Evolutionary conservation across 257 asterid species (phyloP), one percentile per base, ranked within the genome.

Genomic region (Ocimum tenuiflorum): DNA sequence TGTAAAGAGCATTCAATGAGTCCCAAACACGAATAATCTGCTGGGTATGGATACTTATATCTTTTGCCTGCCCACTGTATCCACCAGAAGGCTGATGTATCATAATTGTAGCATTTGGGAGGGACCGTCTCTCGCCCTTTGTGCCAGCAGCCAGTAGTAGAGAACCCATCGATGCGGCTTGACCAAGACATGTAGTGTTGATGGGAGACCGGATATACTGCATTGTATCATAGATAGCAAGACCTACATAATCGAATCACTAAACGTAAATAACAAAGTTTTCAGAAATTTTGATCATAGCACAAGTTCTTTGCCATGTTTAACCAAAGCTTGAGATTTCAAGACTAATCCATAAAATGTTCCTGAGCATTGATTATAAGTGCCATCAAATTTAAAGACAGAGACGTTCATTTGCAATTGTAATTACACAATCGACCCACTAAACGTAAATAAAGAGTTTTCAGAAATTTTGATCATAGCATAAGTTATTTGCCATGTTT

Each of bases 81-180:
- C 98, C 98, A 72, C 96, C 96, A 65, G 96, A 89, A 71, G 96
- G 96, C 77, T 89, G 98, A 74, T 89, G 96, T 75, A 89, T 80
- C 98, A 91, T 91, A 48, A 91, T 67, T 3, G 95, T 81, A 46
- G 98, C 95, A 66, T 91, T 91, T 42, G 98, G 98, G 45, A 91
- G 95, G 63, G 95, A 61, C 47, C 86, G 75, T 63, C 98, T 82
- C 85, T 83, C 86, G 69, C 98, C 98, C 81, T 87, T 89, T 39
- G 98, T 85, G 51, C 98, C 98, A 73, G 98, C 90, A 60, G 96
- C 95, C 80, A 91, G 75, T 60, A 91, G 95, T 56, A 91, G 96
- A 72, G 98, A 91, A 46, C 77, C 98, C 98, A 91, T 91, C 2
- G 98, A 89, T 69, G 98, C 96, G 65, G 98, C 96, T 77, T 87